Evolutionary conservation across 768 basidiomycete genomes (phyloP), one percentile per base, ranked within the genome.

Genomic region (Termitomyces sp.): DNA sequence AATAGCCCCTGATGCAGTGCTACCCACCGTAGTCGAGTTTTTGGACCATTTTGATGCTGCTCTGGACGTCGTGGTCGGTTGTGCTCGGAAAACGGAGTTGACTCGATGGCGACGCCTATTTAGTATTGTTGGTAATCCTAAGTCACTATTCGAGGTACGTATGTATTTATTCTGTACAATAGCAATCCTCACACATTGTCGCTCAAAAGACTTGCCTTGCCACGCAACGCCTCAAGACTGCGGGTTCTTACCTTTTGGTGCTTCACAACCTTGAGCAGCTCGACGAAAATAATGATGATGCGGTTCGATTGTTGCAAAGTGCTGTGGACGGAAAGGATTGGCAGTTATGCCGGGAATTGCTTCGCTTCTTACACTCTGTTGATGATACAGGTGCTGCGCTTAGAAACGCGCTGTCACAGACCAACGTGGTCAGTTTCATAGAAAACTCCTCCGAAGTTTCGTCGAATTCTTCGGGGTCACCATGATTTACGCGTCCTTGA

Each of bases 51-150:
- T 98, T 69, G 92, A 96, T 63, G 90, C 85, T 56, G 84, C 90
- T 7, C 75, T 98, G 59, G 94, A 98, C 61, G 95, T 98, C 7
- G 92, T 98, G 13, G 96, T 98, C 11, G 89, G 92, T 6, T 98
- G 96, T 68, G 96, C 97, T 20, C 81, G 97, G 57, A 99, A 99
- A 78, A 98, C 94, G 7, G 97, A 99, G 74, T 84, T 96, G 70
- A 89, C 92, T 4, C 76, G 90, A 55, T 99, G 97, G 97, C 83
- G 84, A 50, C 84, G 89, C 58, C 76, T 99, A 44, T 99, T 99
- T 72, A 86, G 87, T 58, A 82, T 92, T 38, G 95, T 96, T 3
- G 97, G 97, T 7, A 91, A 89, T 69, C 96, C 97, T 0, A 88
- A 95, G 69, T 78, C 83, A 4, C 78, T 99, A 40, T 98, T 98